These are phyloP conservation scores for Ganoderma lucidum DNA, from an alignment of 1,284 basidiomycete genomes.

Conservation along the genomic window DNA sequence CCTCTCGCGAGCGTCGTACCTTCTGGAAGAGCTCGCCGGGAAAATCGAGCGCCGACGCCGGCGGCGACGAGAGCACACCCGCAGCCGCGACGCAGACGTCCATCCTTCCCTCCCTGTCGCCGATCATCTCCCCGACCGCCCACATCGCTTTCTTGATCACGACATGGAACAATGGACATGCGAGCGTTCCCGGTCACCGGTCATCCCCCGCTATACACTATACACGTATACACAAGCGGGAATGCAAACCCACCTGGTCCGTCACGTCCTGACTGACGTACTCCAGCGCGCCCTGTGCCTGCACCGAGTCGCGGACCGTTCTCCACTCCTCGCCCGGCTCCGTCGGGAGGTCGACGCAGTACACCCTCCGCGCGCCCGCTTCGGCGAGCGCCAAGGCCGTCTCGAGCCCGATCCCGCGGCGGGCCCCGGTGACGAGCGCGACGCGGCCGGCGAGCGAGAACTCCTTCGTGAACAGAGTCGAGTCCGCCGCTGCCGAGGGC, in stretches of 20 bases:
- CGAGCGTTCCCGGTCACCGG: not conserved
- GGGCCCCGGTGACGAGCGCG: constrained; percentile 79
- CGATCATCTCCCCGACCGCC: constrained; percentile 60
- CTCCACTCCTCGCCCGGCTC: constrained; percentile 74
- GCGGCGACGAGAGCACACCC: constrained; percentile 49
- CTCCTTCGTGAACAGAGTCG: constrained; percentile 63
- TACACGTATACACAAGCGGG: no score
- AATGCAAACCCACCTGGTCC: constrained; percentile 50
- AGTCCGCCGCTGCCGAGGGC: constrained; percentile 12
- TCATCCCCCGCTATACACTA: no score
- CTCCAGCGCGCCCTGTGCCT: constrained; percentile 49
- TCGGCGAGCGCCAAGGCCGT: constrained; percentile 76
- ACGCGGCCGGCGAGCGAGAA: constrained; percentile 81
- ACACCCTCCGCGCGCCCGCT: constrained; percentile 77
- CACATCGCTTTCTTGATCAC: constrained; percentile 60
- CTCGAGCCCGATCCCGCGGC: constrained; percentile 84
- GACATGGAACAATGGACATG: no score
- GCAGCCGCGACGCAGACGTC: constrained; percentile 82
- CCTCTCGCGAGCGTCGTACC: constrained; percentile 44
- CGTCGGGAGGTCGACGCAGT: constrained; percentile 77
- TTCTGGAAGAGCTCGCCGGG: constrained; percentile 73
- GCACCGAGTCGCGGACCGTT: constrained; percentile 55
- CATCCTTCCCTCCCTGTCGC: constrained; percentile 68
- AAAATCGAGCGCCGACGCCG: constrained; percentile 49
- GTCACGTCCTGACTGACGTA: constrained; percentile 75